These are phyloP conservation scores for Trichoderma sp. DNA, from an alignment of 2,329 filamentous ascomycete genomes.

Conservation along the genomic window DNA sequence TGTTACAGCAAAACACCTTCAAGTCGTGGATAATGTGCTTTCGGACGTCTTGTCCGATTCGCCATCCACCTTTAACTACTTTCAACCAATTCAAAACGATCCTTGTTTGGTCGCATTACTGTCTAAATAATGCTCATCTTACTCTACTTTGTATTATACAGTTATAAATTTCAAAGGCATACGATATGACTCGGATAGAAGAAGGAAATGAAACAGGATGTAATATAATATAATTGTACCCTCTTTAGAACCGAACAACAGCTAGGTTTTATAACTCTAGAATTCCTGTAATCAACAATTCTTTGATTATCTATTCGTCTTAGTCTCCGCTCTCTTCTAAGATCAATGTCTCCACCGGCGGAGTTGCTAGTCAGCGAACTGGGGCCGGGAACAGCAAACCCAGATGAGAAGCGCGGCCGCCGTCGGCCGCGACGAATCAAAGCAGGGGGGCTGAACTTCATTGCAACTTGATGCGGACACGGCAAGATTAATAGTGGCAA, in stretches of 20 bases:
- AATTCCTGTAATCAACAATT: background rate
- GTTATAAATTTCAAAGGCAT: background rate
- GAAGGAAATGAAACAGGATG: fast-evolving
- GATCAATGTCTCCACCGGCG: background rate
- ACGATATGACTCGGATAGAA: background rate
- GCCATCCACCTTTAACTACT: background rate
- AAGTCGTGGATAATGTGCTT: background rate
- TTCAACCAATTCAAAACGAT: conserved; percentile 10
- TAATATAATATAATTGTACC: background rate
- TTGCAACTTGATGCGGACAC: background rate
- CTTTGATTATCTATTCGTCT: background rate
- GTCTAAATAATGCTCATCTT: background rate
- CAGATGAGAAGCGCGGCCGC: background rate
- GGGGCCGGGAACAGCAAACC: background rate
- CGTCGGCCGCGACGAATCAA: background rate
- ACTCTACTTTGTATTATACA: background rate
- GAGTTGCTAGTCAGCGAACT: background rate
- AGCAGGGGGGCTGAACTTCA: background rate
- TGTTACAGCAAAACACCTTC: background rate
- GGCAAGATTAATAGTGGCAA: background rate
- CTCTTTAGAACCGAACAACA: background rate
- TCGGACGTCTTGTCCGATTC: background rate
- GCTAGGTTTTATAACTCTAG: background rate
- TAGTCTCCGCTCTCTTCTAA: background rate
- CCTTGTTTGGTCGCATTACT: conserved; percentile 9